A percentile compares a stretch with the other conserved stretches of the same genome.
These are phyloP conservation scores for Macrotyloma uniflorum DNA, from an alignment of 306 rosid species.

Conservation along the genomic window DNA sequence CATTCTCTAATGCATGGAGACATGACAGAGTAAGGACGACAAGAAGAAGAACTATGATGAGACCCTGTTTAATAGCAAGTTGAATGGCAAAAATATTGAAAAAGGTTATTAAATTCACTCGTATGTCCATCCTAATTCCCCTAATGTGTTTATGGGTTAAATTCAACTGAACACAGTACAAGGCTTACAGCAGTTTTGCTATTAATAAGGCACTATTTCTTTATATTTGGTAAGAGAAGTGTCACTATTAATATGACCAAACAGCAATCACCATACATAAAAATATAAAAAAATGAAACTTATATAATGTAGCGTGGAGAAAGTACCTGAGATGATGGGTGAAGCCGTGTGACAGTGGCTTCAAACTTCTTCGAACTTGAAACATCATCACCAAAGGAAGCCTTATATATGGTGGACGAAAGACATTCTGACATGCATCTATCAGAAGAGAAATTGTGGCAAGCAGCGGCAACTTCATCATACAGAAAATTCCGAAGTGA, in stretches of 20 bases:
- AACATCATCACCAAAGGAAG: conserved; percentile 86
- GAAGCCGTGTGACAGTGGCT: conserved; percentile 93
- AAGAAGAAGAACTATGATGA: not conserved
- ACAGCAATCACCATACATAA: conserved; percentile 19
- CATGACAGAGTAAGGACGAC: not conserved
- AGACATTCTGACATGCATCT: conserved; percentile 85
- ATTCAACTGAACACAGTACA: not conserved
- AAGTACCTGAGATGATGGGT: conserved; percentile 81
- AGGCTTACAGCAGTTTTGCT: not conserved
- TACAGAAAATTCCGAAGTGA: conserved; percentile 63
- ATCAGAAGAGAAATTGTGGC: conserved; percentile 82
- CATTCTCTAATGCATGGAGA: not conserved
- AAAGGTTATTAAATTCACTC: not conserved
- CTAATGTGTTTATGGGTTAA: not conserved
- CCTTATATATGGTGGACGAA: conserved; percentile 83
- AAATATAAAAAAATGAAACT: conserved; percentile 20
- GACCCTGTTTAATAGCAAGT: conserved; percentile 17
- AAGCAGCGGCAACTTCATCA: conserved; percentile 85
- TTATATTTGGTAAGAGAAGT: not conserved
- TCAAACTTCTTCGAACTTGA: conserved; percentile 82
- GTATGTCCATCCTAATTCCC: not conserved
- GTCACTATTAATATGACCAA: not conserved
- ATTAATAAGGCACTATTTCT: conserved; percentile 17
- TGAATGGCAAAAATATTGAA: not conserved
- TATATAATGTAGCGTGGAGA: conserved; percentile 10